Percentiles rank a stretch among this genome's conserved stretches.
Evolutionary conservation across 1,284 basidiomycete genomes (phyloP).

Genomic region (Puccinia coronata): DNA sequence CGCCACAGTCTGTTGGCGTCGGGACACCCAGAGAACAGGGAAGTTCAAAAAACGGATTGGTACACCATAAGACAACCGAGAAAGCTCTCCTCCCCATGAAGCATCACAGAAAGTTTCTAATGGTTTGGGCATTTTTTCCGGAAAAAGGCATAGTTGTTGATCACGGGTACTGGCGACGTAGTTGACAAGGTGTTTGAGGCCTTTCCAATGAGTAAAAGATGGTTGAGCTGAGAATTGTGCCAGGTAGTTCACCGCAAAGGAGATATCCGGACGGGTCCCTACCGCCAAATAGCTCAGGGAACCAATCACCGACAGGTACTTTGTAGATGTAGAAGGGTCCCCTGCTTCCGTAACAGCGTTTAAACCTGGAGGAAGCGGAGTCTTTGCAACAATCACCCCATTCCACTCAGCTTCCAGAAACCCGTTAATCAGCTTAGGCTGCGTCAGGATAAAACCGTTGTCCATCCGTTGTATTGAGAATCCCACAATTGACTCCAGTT

Average conservation of each 20-base stretch:
- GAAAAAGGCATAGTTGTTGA: neutral
- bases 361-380: neutral
- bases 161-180: neutral
- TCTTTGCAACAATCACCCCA: neutral
- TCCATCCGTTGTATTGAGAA: too few relatives aligned
- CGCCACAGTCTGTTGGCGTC: neutral
- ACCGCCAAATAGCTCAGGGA: neutral
- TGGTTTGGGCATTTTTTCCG: neutral
- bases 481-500: neutral
- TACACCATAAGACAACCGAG: neutral
- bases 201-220: neutral
- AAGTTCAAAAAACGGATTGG: neutral
- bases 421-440: neutral
- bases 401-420: neutral
- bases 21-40: conserved; percentile 2
- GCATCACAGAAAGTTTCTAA: neutral
- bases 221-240: neutral
- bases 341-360: neutral
- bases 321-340: too few relatives aligned
- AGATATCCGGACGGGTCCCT: neutral
- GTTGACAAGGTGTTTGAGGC: neutral
- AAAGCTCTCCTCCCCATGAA: neutral
- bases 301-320: neutral
- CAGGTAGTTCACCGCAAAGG: conserved; percentile 8
- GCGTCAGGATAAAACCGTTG: neutral